phyloP scores from a whole-genome alignment of 495 filamentous ascomycete genomes.

The Xylaria curta region DNA sequence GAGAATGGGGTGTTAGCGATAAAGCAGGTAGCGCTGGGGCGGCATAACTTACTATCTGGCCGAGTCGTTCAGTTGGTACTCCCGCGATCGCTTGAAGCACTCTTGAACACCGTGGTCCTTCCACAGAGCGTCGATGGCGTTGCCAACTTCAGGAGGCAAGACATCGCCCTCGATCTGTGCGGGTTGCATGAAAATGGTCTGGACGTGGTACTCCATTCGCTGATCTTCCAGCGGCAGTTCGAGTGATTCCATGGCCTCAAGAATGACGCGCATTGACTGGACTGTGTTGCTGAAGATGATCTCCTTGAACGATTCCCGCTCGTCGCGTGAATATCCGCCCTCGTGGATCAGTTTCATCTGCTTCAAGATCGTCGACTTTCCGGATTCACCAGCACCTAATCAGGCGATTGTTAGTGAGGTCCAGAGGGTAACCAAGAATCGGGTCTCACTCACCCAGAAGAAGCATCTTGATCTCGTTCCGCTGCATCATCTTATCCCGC shows the following conservation, averaged over 20 bases:
- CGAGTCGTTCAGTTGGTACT: constrained; percentile 98
- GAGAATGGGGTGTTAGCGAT: constrained; percentile 41
- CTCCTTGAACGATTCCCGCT: constrained; percentile 87
- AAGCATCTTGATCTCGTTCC: constrained; percentile 99
- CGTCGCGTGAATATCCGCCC: constrained; percentile 78
- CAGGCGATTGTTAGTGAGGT: neutral
- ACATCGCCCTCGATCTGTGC: constrained; percentile 95
- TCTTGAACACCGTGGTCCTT: constrained; percentile 93
- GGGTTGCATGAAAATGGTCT: constrained; percentile 96
- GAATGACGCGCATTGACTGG: constrained; percentile 94
- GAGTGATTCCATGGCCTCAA: constrained; percentile 94
- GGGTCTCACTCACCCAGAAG: constrained; percentile 76
- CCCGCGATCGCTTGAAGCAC: constrained; percentile 91
- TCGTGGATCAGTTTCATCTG: constrained; percentile 96
- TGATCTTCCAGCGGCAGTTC: constrained; percentile 88
- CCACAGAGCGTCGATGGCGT: constrained; percentile 92
- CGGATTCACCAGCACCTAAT: constrained; percentile 96
- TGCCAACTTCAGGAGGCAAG: constrained; percentile 91
- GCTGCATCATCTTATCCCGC: constrained; percentile 91
- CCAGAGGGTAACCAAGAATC: neutral
- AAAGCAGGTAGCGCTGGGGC: constrained; percentile 1
- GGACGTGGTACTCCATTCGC: constrained; percentile 89
- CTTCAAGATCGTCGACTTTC: constrained; percentile 98
- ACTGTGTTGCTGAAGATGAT: constrained; percentile 99
- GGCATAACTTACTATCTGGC: constrained; percentile 86